Evolutionary conservation across 257 asterid genomes (phyloP).

Genomic region (Solanum lycopersicoides): DNA sequence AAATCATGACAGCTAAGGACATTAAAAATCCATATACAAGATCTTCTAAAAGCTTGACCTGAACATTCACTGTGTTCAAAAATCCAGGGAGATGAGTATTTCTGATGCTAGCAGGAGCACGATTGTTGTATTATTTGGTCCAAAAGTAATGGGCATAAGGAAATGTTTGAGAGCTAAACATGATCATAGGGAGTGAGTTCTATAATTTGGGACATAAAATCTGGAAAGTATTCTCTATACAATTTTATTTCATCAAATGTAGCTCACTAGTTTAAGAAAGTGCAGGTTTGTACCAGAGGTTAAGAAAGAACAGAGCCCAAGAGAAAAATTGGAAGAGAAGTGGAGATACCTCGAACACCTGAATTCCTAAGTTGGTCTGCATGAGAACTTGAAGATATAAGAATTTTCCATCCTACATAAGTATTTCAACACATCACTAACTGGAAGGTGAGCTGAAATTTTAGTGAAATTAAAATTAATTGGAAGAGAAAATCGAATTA

Average conservation of each 20-base stretch:
- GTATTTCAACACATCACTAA: slow-evolving; percentile 4
- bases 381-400: slow-evolving; percentile 57
- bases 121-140: not conserved
- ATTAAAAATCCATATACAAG: not conserved
- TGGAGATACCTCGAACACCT: slow-evolving; percentile 60
- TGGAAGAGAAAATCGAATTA: not conserved
- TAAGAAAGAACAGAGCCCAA: not conserved
- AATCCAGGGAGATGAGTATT: not conserved
- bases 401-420: slow-evolving; percentile 60
- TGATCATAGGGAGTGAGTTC: not conserved
- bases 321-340: not conserved
- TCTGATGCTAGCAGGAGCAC: not conserved
- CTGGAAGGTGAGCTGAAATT: not conserved
- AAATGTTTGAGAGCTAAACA: not conserved
- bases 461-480: not conserved
- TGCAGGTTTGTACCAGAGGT: not conserved
- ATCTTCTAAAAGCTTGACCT: not conserved
- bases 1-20: not conserved
- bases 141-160: not conserved
- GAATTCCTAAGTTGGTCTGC: slow-evolving; percentile 52
- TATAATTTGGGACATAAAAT: not conserved
- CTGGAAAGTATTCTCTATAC: not conserved
- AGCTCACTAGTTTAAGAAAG: not conserved
- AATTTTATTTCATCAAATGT: not conserved
- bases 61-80: not conserved